These are phyloP conservation scores for Cucurbita pepo DNA, from an alignment of 306 rosid genomes.

Conservation along the genomic window DNA sequence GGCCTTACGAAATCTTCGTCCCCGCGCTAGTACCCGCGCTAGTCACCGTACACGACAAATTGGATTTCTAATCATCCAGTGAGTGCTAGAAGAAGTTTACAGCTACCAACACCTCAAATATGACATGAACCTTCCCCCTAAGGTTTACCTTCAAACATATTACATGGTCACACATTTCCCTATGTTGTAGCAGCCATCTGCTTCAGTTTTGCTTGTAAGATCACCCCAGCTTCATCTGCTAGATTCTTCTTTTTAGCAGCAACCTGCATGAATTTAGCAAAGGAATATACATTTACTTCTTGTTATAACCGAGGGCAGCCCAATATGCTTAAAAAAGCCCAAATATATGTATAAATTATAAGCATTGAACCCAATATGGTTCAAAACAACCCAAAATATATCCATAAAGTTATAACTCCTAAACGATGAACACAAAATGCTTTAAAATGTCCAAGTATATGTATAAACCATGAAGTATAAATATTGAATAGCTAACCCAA, in stretches of 20 bases:
- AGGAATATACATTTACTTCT: not conserved
- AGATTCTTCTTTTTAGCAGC: slow-evolving; percentile 71
- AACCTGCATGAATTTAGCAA: slow-evolving; percentile 33
- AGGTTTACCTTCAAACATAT: not conserved
- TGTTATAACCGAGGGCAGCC: too few relatives aligned
- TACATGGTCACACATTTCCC: not conserved
- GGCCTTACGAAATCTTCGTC: not conserved
- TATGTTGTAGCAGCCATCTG: slow-evolving; percentile 36
- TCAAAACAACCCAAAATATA: too few relatives aligned
- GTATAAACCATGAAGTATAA: too few relatives aligned
- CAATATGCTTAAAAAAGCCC: too few relatives aligned
- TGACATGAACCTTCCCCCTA: too few relatives aligned
- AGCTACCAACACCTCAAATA: not conserved
- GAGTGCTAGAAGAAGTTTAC: not conserved
- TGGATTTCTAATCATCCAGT: not conserved
- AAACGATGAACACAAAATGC: too few relatives aligned
- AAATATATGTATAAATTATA: too few relatives aligned
- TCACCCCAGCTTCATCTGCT: slow-evolving; percentile 54
- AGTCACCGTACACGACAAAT: not conserved
- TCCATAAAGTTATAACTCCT: too few relatives aligned
- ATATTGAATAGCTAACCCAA: too few relatives aligned
- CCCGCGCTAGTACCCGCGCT: not conserved
- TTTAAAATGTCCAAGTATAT: too few relatives aligned
- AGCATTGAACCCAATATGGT: too few relatives aligned
- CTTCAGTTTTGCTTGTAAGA: slow-evolving; percentile 49